Base-by-base conservation (phyloP, 2,329 filamentous ascomycete species). In the Botrytis deweyae region DNA sequence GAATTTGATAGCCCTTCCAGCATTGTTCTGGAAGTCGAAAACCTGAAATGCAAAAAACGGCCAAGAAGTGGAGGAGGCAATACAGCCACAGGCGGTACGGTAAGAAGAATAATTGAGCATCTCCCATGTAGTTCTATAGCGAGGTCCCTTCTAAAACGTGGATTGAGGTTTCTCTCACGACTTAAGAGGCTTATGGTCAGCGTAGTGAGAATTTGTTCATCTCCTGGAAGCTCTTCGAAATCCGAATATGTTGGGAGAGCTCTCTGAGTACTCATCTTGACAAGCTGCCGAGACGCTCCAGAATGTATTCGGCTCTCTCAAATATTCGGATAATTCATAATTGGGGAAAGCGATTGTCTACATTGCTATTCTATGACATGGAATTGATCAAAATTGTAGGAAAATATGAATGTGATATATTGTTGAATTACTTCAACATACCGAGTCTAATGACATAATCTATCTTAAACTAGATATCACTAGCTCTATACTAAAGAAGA, bases 201-300 rank as follows among this genome's bases (percentile, higher is more conserved):
- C n/a, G 14, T 58, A 1, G 25, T n/a, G 25, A 14, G 5, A 16
- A n/a, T 16, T 18, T 1, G 0, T 18, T 29, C n/a, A 29, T 58
- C n/a, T 2, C 1, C n/a, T 58, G 18, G n/a, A 2, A 18, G 6
- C 0, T 5, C 0, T 29, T 29, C n/a, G n/a, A 18, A 16, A 29
- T 33, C 1, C 6, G n/a, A 1, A 18, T 9, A 5, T 55, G n/a
- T n/a, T 58, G 0, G n/a, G 14, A 58, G 52, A 2, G 0, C 7
- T 29, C 14, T 18, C 16, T 58, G n/a, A 4, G 5, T 52, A 18
- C 14, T 16, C 2, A 16, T 55, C 14, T 9, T 8, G 3, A 52
- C n/a, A 12, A 29, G 6, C 5, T 18, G 1, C 14, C 6, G 14
- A 46, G 18, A 8, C 1, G 3, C 44, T 9, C 44, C 44, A 8